Conservation (phyloP, 257 asterid species). For the Salvia rosmarinus region DNA sequence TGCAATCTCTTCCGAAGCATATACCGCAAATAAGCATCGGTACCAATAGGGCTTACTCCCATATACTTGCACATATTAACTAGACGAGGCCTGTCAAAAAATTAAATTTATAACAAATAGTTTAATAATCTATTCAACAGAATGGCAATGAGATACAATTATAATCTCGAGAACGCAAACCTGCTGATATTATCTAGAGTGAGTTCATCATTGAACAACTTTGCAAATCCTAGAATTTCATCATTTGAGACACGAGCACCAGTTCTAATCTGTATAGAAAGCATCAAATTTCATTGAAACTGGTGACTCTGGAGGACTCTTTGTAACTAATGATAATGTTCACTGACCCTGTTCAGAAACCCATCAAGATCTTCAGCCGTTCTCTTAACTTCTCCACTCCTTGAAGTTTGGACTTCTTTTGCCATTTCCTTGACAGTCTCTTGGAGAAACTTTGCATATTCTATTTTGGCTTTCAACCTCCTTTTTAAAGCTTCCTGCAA, state of each 20-base stretch:
- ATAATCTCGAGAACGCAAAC: conserved; percentile 40
- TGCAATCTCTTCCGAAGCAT: conserved; percentile 80
- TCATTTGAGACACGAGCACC: conserved; percentile 85
- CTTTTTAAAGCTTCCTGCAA: conserved; percentile 77
- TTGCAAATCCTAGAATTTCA: conserved; percentile 87
- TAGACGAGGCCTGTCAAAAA: conserved; percentile 72
- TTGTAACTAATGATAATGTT: conserved; percentile 16
- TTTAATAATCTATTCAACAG: not conserved
- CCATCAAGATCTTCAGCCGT: conserved; percentile 95
- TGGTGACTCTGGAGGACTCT: conserved; percentile 25
- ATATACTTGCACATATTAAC: conserved; percentile 96
- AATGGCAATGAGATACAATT: conserved; percentile 22
- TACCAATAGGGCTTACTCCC: conserved; percentile 85
- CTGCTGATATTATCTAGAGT: conserved; percentile 93
- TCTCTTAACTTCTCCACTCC: conserved; percentile 75
- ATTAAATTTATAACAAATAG: conserved; percentile 24
- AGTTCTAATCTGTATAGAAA: conserved; percentile 69
- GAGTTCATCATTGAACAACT: conserved; percentile 94
- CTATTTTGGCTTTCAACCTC: conserved; percentile 77
- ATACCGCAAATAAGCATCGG: conserved; percentile 84
- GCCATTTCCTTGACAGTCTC: conserved; percentile 92
- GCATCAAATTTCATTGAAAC: conserved; percentile 24
- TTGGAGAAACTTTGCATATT: conserved; percentile 88
- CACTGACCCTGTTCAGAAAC: conserved; percentile 66
- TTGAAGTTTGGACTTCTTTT: conserved; percentile 80